These are phyloP conservation scores for Podospora pseudopauciseta DNA, from an alignment of 495 filamentous ascomycete genomes.

Conservation along the genomic window DNA sequence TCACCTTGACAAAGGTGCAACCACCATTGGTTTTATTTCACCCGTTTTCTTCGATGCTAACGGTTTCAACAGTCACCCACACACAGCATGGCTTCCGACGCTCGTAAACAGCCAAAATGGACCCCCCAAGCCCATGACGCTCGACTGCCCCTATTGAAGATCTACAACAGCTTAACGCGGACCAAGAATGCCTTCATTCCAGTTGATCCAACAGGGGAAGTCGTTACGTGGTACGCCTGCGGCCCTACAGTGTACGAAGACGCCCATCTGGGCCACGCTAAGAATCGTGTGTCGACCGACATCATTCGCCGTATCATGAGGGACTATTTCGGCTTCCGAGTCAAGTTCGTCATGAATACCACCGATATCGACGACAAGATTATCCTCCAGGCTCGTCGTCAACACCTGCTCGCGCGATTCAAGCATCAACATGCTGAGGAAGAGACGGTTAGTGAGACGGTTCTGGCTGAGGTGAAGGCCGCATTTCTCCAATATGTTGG, in stretches of 20 bases:
- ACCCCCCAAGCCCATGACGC: constrained; percentile 19
- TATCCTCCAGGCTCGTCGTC: constrained; percentile 68
- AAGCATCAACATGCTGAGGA: constrained; percentile 32
- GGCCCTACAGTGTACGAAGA: constrained; percentile 84
- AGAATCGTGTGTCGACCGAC: constrained; percentile 81
- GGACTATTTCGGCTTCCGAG: constrained; percentile 72
- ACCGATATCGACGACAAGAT: constrained; percentile 86
- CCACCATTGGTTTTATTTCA: too few relatives aligned
- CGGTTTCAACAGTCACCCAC: background rate
- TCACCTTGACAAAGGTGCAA: too few relatives aligned
- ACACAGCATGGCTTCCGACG: constrained; percentile 23
- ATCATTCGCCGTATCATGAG: constrained; percentile 71
- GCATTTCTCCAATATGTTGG: constrained; percentile 28
- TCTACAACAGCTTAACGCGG: constrained; percentile 66
- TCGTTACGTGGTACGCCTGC: constrained; percentile 73
- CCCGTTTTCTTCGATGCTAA: too few relatives aligned
- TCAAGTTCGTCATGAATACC: constrained; percentile 80
- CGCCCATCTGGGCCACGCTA: constrained; percentile 70
- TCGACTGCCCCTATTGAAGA: constrained; percentile 37
- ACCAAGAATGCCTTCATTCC: constrained; percentile 69
- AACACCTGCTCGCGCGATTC: constrained; percentile 56
- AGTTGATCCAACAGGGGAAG: constrained; percentile 51
- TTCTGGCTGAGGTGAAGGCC: constrained; percentile 24
- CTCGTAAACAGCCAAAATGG: constrained; percentile 29
- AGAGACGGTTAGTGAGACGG: constrained; percentile 23